phyloP scores from a whole-genome alignment of 2,329 filamentous ascomycete genomes.

The Phoma sp. region DNA sequence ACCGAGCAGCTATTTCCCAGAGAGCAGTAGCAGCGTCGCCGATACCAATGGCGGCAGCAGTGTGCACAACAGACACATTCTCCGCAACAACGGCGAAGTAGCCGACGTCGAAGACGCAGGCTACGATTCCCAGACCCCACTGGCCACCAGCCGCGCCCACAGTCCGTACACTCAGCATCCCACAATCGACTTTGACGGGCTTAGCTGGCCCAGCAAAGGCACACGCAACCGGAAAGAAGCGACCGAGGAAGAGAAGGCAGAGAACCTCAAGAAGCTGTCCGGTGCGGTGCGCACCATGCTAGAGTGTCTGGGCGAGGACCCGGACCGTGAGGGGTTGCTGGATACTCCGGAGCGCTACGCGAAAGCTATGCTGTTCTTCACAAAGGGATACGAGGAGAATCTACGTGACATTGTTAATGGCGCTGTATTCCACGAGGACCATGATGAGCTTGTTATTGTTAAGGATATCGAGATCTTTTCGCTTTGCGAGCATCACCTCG shows the following conservation, averaged over 20 bases:
- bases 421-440: constrained; percentile 94
- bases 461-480: constrained; percentile 97
- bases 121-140: constrained; percentile 60
- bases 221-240: constrained; percentile 67
- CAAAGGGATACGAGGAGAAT: constrained; percentile 96
- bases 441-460: constrained; percentile 96
- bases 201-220: constrained; percentile 64
- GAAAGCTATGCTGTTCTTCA: constrained; percentile 94
- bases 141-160: constrained; percentile 58
- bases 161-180: constrained; percentile 59
- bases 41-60: constrained; percentile 22
- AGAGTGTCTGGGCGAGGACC: constrained; percentile 70
- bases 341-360: constrained; percentile 84
- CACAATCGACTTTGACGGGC: constrained; percentile 61
- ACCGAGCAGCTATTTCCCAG: constrained; percentile 40
- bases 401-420: constrained; percentile 88
- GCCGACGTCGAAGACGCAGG: constrained; percentile 55
- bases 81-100: constrained; percentile 35
- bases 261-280: constrained; percentile 65
- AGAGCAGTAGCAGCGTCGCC: constrained; percentile 19
- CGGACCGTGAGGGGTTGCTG: constrained; percentile 67
- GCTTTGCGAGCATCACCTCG: constrained; percentile 95
- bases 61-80: constrained; percentile 23
- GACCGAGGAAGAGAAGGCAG: constrained; percentile 63
- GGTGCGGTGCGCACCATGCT: constrained; percentile 68